These are phyloP conservation scores for Hypoxylon sp. DNA, from an alignment of 2,329 filamentous ascomycete genomes.

Conservation along the genomic window DNA sequence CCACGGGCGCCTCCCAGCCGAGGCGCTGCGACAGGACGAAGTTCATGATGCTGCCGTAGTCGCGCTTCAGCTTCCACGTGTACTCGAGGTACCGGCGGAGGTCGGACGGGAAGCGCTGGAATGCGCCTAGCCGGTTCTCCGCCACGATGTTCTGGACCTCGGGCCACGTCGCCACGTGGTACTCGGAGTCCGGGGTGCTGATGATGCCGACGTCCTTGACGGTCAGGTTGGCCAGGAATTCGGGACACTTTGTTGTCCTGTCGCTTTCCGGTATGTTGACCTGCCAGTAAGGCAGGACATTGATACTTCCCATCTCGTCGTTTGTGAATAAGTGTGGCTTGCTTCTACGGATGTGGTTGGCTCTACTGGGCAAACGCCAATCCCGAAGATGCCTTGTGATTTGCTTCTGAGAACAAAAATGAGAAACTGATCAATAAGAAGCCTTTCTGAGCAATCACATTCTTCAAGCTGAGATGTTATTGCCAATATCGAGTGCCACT, in stretches of 20 bases:
- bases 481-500: constrained; percentile 23
- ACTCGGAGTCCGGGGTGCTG: constrained; percentile 72
- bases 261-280: constrained; percentile 73
- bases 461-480: constrained; percentile 14
- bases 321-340: constrained; percentile 1
- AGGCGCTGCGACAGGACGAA: constrained; percentile 78
- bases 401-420: not conserved
- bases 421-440: not conserved
- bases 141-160: constrained; percentile 69
- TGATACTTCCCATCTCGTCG: constrained; percentile 50
- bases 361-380: not conserved
- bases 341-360: not conserved
- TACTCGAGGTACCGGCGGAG: constrained; percentile 80
- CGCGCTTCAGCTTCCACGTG: constrained; percentile 66
- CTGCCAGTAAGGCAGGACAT: constrained; percentile 75
- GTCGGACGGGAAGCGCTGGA: constrained; percentile 79
- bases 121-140: constrained; percentile 74
- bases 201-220: constrained; percentile 76
- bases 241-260: constrained; percentile 73
- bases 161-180: constrained; percentile 71
- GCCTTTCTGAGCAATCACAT: not conserved
- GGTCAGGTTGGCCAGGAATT: constrained; percentile 68
- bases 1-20: constrained; percentile 65
- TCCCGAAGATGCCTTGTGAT: not conserved
- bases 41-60: constrained; percentile 78